Conservation (phyloP, 768 basidiomycete species). For the Leccinum subgranulosum region DNA sequence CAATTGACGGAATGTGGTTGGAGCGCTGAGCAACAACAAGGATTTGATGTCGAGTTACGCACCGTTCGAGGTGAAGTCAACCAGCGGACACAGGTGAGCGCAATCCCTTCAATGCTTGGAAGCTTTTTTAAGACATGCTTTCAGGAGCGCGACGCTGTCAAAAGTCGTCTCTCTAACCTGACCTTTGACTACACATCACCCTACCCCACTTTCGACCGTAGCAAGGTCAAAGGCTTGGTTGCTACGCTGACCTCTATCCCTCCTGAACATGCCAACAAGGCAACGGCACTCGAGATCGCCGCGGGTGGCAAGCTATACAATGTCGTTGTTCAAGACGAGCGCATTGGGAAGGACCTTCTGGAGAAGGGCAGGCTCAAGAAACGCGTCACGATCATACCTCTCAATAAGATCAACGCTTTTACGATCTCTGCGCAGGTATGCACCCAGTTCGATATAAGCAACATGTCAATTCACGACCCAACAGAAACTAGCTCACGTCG, state of each 20-base stretch:
- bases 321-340: slow-evolving; percentile 90
- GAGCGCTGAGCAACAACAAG: slow-evolving; percentile 71
- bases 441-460: background rate
- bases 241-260: slow-evolving; percentile 83
- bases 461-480: background rate
- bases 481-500: slow-evolving; percentile 76
- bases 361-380: slow-evolving; percentile 76
- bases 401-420: slow-evolving; percentile 83
- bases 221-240: slow-evolving; percentile 87
- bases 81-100: slow-evolving; percentile 58
- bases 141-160: slow-evolving; percentile 68
- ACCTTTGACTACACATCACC: slow-evolving; percentile 85
- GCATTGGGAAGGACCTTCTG: slow-evolving; percentile 80
- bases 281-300: slow-evolving; percentile 90
- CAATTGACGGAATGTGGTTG: slow-evolving; percentile 65
- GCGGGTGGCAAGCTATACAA: slow-evolving; percentile 90
- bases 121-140: slow-evolving; percentile 9
- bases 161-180: slow-evolving; percentile 62
- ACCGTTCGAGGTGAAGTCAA: slow-evolving; percentile 54
- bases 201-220: slow-evolving; percentile 73
- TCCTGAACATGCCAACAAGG: slow-evolving; percentile 65
- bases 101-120: background rate
- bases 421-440: slow-evolving; percentile 49
- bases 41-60: slow-evolving; percentile 47
- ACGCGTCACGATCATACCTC: slow-evolving; percentile 89